These are phyloP conservation scores for Colletotrichum spaethianum DNA, from an alignment of 2,329 filamentous ascomycete genomes.

Conservation along the genomic window DNA sequence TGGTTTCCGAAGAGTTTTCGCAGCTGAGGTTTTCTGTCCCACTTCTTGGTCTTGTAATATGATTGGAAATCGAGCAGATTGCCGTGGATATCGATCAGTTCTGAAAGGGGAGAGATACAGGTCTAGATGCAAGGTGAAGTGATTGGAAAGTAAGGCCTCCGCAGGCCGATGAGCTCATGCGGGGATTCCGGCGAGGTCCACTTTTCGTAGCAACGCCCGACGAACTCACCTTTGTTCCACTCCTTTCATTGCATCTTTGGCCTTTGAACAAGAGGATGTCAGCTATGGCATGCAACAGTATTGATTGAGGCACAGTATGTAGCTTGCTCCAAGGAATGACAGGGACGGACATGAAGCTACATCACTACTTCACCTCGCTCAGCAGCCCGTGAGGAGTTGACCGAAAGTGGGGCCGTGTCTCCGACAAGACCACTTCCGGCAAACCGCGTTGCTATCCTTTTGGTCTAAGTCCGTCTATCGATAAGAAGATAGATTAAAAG, in stretches of 20 bases:
- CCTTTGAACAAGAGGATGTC: neutral
- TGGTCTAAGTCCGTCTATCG: neutral
- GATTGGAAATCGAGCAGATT: neutral
- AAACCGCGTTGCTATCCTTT: neutral
- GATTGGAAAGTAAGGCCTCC: neutral
- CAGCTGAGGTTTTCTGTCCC: neutral
- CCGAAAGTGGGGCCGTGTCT: neutral
- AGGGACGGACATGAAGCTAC: neutral
- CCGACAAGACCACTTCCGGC: neutral
- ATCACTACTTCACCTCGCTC: neutral
- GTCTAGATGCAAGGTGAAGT: neutral
- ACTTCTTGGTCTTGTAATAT: neutral
- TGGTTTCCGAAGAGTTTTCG: neutral
- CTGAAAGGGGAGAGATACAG: neutral
- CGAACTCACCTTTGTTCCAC: neutral
- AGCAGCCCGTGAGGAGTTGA: neutral
- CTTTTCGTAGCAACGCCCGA: neutral
- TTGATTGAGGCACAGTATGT: neutral
- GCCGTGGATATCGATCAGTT: neutral
- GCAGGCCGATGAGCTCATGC: constrained; percentile 1
- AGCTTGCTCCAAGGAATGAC: neutral
- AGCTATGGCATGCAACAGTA: neutral
- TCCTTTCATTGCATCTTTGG: neutral
- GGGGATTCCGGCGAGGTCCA: neutral
- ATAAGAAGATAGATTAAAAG: neutral